Evolutionary conservation across 2,329 filamentous ascomycete genomes (phyloP).

Genomic region (Paecilomyces fulvus): DNA sequence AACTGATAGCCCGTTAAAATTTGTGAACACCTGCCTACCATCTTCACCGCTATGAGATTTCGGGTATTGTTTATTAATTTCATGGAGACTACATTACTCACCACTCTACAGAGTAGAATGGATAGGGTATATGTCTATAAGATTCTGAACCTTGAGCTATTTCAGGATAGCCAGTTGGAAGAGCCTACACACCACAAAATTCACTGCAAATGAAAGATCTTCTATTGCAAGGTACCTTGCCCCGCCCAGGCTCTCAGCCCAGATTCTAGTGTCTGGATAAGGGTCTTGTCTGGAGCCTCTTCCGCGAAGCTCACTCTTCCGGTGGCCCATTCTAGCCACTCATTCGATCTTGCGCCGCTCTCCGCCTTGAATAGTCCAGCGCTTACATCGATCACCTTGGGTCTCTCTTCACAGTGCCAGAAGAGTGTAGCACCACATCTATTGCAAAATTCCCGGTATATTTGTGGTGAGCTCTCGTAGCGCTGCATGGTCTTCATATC

Average conservation of each 20-base stretch:
- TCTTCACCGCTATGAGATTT: no score
- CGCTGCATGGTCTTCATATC: conserved; percentile 38
- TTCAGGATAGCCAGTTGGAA: no score
- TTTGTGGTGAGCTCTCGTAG: conserved; percentile 47
- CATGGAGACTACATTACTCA: no score
- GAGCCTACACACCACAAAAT: not conserved
- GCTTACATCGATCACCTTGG: conserved; percentile 55
- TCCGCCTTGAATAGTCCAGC: conserved; percentile 47
- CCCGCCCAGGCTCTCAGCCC: conserved; percentile 11
- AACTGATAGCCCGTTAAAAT: no score
- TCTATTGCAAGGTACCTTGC: not conserved
- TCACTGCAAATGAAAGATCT: not conserved
- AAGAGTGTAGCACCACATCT: conserved; percentile 57
- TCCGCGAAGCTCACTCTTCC: conserved; percentile 52
- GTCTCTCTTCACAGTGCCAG: conserved; percentile 48
- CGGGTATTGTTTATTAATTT: no score
- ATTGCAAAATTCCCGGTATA: conserved; percentile 54
- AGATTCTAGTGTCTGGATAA: conserved; percentile 19
- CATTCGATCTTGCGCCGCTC: conserved; percentile 48
- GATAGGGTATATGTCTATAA: no score
- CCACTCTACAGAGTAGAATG: no score
- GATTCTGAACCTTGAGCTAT: no score
- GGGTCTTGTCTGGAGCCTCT: conserved; percentile 34
- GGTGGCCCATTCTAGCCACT: conserved; percentile 56
- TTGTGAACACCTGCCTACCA: no score